Base-by-base conservation (phyloP, 352 stramenopile genomes). In the Phytophthora pseudosyringae region DNA sequence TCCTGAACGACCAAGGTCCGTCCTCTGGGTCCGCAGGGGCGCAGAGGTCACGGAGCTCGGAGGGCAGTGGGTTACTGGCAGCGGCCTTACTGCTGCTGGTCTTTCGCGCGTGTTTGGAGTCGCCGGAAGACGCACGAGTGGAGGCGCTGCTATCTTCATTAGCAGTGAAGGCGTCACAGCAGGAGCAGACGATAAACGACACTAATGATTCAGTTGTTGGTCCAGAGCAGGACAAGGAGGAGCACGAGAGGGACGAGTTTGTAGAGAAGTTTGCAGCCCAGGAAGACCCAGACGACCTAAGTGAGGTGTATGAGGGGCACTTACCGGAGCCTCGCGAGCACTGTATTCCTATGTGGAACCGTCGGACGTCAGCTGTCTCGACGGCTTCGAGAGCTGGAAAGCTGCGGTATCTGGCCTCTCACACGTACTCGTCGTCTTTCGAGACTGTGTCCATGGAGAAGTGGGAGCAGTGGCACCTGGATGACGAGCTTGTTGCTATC, bases 251-350 rank as follows among this genome's bases (percentile, higher is more conserved):
- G 8, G 53, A 57, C 5, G 54, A 21, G 1, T 71, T 71, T 52
- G 64, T 73, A 21, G 76, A 81, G 48, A 75, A 80, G 25, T 83
- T 67, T 40, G 80, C 80, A 21, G 68, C 69, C 0, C 44, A 86
- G 31, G 80, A 89, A 70, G 80, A 89, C 48, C 77, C 80, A 5
- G 77, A 89, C 40, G 80, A 89, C 59, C 53, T 89, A 21, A 82
- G 77, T 61, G 59, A 83, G 49, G 75, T 89, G 7, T 89, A 89
- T 48, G 75, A 89, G 48, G 80, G 77, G 40, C 64, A 72, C 21
- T 61, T 74, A 36, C 56, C 60, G 35, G 47, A 57, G 28, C 12
- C 26, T 36, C 43, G 44, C 2, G 6, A 10, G 13, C 44, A 59
- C 32, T 16, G 35, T 11, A 54, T 49, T 16, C 15, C 28, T 4